These are phyloP conservation scores for Cercospora citrullina DNA, from an alignment of 2,329 filamentous ascomycete species.

Conservation along the genomic window DNA sequence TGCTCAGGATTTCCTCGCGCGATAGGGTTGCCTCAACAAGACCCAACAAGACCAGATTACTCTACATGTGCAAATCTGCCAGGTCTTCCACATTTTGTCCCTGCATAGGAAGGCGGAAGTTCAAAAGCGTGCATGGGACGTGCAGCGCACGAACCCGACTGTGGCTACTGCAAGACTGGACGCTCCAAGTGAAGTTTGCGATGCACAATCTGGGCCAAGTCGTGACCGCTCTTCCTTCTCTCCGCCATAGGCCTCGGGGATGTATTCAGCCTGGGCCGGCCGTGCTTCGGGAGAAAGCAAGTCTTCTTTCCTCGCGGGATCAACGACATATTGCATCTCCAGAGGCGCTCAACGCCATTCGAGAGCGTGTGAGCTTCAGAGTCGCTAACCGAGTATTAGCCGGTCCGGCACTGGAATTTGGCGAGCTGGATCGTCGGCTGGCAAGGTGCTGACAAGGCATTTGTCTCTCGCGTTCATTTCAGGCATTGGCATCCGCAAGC, in stretches of 20 bases:
- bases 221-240: background rate
- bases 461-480: background rate
- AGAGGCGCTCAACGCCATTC: background rate
- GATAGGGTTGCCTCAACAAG: conserved; percentile 7
- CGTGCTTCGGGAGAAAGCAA: background rate
- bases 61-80: background rate
- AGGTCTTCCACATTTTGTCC: background rate
- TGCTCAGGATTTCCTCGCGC: background rate
- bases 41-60: background rate
- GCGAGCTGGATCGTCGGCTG: background rate
- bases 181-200: background rate
- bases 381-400: background rate
- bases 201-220: background rate
- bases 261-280: background rate
- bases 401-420: conserved; percentile 2
- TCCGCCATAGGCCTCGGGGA: background rate
- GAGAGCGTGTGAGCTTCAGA: background rate
- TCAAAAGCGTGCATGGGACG: background rate
- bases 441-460: background rate
- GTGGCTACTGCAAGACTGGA: background rate
- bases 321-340: background rate
- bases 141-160: background rate
- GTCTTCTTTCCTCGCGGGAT: background rate
- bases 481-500: background rate
- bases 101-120: conserved; percentile 3